Base-by-base conservation (phyloP, 176 grass and related monocot species). In the Lolium multiflorum region DNA sequence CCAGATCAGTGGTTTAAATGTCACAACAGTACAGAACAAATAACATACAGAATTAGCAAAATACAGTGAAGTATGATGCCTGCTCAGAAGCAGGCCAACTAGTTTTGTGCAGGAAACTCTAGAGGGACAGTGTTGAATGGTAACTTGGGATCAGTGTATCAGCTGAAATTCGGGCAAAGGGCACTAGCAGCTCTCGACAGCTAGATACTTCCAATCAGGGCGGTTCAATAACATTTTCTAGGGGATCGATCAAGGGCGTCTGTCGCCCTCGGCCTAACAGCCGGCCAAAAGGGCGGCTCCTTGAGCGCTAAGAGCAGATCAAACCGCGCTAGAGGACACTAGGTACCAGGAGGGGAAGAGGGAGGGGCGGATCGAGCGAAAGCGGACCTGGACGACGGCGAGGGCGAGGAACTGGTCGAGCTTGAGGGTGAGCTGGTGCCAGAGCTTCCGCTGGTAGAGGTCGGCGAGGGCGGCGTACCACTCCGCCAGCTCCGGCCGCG, bases 371-470 rank as follows among this genome's bases (percentile, higher is more conserved):
- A 58, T 73, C 11, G 76, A 20, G 67, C 51, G 55, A 73, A 3
- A 4, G 11, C 52, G 35, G 68, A 97, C 94, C 92, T 94, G 92
- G 37, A 90, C 80, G 49, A 94, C 90, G 76, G 90, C 80, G 26
- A 97, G 90, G 79, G 92, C 85, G 74, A 97, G 90, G 90, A 97
- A 97, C 87, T 97, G 92, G 58, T 97, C 92, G 47, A 94, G 92
- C 88, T 97, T 97, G 85, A 97, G 88, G 56, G 94, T 94, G 43
- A 97, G 92, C 77, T 97, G 94, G 88, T 92, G 91, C 94, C 92
- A 97, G 11, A 97, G 83, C 86, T 97, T 97, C 76, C 85, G 58
- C 88, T 90, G 87, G 83, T 97, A 97, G 61, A 97, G 83, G 71
- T 97, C 94, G 10, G 85, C 85, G 39, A 97, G 86, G 35, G 94